Evolutionary conservation across 805 yeast species (phyloP), one percentile per base, ranked within the genome.

Genomic region (Vanderwaltozyma tropicalis): DNA sequence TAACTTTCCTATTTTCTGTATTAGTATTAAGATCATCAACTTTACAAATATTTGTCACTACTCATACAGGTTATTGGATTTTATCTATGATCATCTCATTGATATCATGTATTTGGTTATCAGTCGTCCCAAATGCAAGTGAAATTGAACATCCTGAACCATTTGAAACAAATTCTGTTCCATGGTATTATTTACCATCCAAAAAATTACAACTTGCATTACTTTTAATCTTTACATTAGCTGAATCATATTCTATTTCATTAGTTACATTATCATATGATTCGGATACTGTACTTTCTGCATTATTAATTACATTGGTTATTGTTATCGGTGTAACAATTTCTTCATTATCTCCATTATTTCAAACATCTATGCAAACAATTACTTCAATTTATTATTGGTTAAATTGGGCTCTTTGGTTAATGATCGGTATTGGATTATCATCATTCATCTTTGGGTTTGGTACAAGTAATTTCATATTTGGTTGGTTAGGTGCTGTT

Each of bases 161-260:
- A 82, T n/a, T 25, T n/a, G n/a, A 32, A 16, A 32, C 12, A 27
- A 28, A 13, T 12, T 18, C 19, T 7, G 26, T 43, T 27, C 61
- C 62, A 20, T 55, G 63, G 63, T 52, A 57, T 26, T 27, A 35
- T 43, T 47, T 49, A 17, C 43, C 55, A 5, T 37, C 54, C 10
- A 46, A 45, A 29, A 48, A 47, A 17, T 47, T 48, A 11, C 61
- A 59, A 39, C 61, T 82, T 42, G 38, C 73, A 5, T 62, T 80
- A 19, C 63, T 86, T 37, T 67, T 69, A 1, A 71, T 75, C 0
- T 86, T 86, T 59, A 86, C 96, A 0, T 32, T 80, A 0, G 73
- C 75, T 47, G 95, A 86, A 61, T 74, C 87, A 19, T 81, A 80
- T 52, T 68, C 75, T 10, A 63, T 87, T 17, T 92, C 94, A 3